Base-by-base conservation (phyloP, 805 yeast species). In the Metschnikowia dekortorum region DNA sequence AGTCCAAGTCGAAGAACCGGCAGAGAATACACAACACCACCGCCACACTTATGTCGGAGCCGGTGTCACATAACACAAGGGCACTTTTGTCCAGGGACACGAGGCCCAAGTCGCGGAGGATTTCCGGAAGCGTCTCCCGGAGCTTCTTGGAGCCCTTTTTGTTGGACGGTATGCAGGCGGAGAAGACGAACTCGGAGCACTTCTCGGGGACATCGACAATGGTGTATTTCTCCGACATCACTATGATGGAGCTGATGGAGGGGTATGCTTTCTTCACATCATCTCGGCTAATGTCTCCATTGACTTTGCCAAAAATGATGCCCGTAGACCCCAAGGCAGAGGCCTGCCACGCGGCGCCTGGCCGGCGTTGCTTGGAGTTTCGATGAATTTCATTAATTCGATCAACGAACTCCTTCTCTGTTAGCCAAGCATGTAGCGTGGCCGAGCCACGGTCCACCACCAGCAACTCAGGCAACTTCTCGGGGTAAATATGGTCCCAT, bases 81-180 rank as follows among this genome's bases (percentile, higher is more conserved):
- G 76, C 44, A n/a, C 31, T 41, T 8, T 40, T 31, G 3, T 47
- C 57, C 4, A 44, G 18, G 47, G 1, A 42, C 48, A 1, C 60
- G 11, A 34, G 64, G 10, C 4, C 54, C 9, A 78, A 53, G n/a
- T 11, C 22, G 5, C 28, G 11, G n/a, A 54, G 6, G 6, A 88
- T 67, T 2, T 60, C 53, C 0, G 82, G 79, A 1, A 88, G 64
- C 7, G 66, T 47, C 0, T 58, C 62, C 34, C 94, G 68, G 13
- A 89, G 69, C 34, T 71, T 71, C 54, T 83, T 84, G 0, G 92
- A 78, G 0, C 94, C 89, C 50, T 80, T 83, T 59, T 89, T 89
- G 5, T 76, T 73, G 29, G 66, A 58, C 14, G 62, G 64, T 2
- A 71, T 47, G 14, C 57, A 46, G 37, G 58, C 60, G 1, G 58